These are phyloP conservation scores for Teunomyces aglyptinius DNA, from an alignment of 805 yeast species.

Conservation along the genomic window DNA sequence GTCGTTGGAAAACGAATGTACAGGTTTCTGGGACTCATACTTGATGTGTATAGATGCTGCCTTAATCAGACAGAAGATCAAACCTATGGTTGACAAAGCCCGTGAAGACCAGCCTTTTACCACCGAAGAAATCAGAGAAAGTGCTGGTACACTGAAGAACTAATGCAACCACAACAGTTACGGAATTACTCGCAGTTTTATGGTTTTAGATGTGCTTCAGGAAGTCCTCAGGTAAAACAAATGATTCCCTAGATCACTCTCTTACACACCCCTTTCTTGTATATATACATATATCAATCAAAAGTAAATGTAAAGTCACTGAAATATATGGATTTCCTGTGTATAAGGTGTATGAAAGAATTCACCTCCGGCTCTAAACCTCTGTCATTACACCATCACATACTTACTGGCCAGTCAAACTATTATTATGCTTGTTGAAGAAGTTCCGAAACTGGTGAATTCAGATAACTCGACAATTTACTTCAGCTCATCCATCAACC, in stretches of 20 bases:
- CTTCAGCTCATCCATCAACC: conserved; percentile 40
- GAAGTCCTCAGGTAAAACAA: too few species aligned
- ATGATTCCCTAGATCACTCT: too few species aligned
- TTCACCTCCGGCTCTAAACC: too few species aligned
- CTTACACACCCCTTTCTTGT: too few species aligned
- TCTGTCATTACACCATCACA: too few species aligned
- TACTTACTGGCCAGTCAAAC: background rate
- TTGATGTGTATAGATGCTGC: conserved; percentile 80
- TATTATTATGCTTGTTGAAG: conserved; percentile 40
- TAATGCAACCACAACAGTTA: background rate
- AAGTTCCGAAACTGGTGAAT: conserved; percentile 34
- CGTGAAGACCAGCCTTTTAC: conserved; percentile 82
- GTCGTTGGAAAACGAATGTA: conserved; percentile 78
- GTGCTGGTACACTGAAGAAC: conserved; percentile 28
- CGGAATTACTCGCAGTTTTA: too few species aligned
- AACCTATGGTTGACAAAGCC: conserved; percentile 83
- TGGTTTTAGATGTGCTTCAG: too few species aligned
- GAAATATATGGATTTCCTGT: too few species aligned
- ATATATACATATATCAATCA: too few species aligned
- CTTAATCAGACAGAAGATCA: conserved; percentile 69
- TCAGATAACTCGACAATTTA: conserved; percentile 36
- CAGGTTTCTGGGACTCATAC: conserved; percentile 83
- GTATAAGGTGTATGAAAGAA: too few species aligned
- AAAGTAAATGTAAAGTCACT: too few species aligned
- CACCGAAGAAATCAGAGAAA: conserved; percentile 28